These are phyloP conservation scores for Diaporthe eres DNA, from an alignment of 2,329 filamentous ascomycete species.

Conservation along the genomic window DNA sequence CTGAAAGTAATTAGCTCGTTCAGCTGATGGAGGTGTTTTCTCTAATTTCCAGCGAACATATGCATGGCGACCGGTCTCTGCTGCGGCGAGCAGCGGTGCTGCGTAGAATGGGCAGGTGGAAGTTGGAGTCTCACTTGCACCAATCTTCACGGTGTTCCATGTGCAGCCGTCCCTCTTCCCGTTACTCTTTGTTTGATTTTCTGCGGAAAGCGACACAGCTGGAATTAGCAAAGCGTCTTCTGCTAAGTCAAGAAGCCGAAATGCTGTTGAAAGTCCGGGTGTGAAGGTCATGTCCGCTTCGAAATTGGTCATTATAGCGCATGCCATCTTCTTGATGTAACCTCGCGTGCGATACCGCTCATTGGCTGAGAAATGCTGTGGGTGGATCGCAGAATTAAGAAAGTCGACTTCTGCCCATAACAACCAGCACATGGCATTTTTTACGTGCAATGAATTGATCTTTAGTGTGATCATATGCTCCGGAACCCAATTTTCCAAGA, in stretches of 20 bases:
- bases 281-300: not conserved
- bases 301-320: not conserved
- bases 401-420: not conserved
- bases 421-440: not conserved
- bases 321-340: not conserved
- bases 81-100: not conserved
- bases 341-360: rapidly evolving
- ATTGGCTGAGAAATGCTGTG: rapidly evolving
- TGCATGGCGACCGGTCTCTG: not conserved
- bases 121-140: not conserved
- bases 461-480: not conserved
- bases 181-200: not conserved
- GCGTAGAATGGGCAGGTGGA: not conserved
- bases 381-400: not conserved
- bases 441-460: not conserved
- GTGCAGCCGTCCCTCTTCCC: not conserved
- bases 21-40: not conserved
- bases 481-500: not conserved
- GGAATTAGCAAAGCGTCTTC: not conserved
- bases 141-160: not conserved
- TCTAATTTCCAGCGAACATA: not conserved
- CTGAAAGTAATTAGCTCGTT: not conserved
- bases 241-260: not conserved
- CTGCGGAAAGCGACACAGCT: not conserved
- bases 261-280: not conserved